Conservation (phyloP, 768 basidiomycete genomes). For the Mycena kentingensis region DNA sequence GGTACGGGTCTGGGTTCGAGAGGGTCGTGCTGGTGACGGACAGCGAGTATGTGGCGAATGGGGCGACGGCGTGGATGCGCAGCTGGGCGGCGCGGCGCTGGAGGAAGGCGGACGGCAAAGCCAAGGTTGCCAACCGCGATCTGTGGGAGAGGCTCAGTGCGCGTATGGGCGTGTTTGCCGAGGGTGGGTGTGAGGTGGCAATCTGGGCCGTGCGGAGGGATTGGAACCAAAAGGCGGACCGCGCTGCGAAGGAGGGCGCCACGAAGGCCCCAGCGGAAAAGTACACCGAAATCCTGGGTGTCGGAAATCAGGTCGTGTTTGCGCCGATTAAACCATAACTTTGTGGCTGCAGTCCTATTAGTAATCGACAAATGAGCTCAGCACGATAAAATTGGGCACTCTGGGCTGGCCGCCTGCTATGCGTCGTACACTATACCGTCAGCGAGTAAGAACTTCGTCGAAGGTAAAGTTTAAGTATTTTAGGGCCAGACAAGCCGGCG, state of each 20-base stretch:
- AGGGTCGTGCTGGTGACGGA: constrained; percentile 36
- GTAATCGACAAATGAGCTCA: too few species aligned
- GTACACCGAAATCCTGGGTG: too few species aligned
- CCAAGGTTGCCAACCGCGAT: constrained; percentile 25
- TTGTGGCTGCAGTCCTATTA: too few species aligned
- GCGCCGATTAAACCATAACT: too few species aligned
- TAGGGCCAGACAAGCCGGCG: too few species aligned
- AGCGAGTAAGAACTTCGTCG: too few species aligned
- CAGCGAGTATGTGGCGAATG: constrained; percentile 33
- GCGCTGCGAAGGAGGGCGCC: constrained; percentile 20
- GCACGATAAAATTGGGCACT: too few species aligned
- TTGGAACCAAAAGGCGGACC: constrained; percentile 25
- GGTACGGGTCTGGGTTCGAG: constrained; percentile 32
- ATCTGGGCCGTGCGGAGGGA: constrained; percentile 28
- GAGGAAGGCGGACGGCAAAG: constrained; percentile 21
- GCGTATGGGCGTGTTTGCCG: constrained; percentile 19
- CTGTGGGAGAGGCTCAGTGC: constrained; percentile 28
- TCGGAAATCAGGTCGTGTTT: too few species aligned
- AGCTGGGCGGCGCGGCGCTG: constrained; percentile 30
- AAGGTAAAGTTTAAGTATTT: too few species aligned
- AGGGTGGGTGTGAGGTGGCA: constrained; percentile 18
- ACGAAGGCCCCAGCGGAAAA: too few species aligned
- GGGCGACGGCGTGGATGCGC: constrained; percentile 25
- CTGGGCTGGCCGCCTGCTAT: too few species aligned
- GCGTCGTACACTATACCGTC: too few species aligned